Conservation (phyloP, 352 stramenopile species). For the Globisporangium nodosum region DNA sequence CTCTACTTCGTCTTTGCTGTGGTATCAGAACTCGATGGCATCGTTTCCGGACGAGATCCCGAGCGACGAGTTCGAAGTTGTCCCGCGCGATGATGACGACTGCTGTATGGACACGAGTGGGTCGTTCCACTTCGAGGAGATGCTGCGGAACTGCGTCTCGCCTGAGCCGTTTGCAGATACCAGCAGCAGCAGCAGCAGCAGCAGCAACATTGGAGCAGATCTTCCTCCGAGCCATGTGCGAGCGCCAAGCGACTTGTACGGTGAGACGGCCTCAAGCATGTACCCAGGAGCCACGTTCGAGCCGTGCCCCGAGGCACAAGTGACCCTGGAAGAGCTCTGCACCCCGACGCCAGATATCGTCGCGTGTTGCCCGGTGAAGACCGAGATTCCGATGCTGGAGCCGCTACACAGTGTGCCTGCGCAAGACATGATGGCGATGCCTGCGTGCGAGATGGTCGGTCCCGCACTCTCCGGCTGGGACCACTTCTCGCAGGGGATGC, state of each 20-base stretch:
- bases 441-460: slow-evolving; percentile 2
- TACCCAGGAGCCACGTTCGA: neutral
- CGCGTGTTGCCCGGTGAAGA: slow-evolving; percentile 1
- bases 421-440: neutral
- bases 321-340: slow-evolving; percentile 7
- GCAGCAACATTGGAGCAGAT: neutral
- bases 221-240: neutral
- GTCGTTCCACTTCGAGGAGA: slow-evolving; percentile 8
- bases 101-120: neutral
- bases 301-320: slow-evolving; percentile 3
- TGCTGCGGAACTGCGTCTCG: slow-evolving; percentile 3
- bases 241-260: neutral
- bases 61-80: neutral
- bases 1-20: neutral
- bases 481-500: neutral
- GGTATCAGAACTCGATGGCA: slow-evolving; percentile 1
- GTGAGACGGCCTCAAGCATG: slow-evolving; percentile 1
- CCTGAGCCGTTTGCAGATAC: neutral
- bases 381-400: slow-evolving; percentile 5
- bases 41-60: slow-evolving; percentile 3
- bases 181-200: neutral
- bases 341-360: neutral
- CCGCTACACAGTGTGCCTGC: neutral
- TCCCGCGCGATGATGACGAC: neutral
- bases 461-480: slow-evolving; percentile 6